Conservation (phyloP, 176 grass and related monocot genomes). For the Zea mays region DNA sequence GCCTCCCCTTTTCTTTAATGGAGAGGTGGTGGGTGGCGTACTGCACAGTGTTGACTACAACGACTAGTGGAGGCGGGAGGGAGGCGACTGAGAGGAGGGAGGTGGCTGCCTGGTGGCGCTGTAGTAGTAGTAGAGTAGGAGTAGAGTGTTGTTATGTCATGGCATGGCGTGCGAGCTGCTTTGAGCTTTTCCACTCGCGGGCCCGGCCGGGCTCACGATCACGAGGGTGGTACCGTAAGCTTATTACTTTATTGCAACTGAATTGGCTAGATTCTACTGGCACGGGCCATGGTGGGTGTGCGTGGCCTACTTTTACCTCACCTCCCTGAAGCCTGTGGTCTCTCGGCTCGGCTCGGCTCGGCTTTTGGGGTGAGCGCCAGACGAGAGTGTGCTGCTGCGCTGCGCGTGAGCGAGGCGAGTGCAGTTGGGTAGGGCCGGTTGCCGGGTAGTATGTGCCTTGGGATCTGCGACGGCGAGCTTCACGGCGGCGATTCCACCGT, state of each 20-base stretch:
- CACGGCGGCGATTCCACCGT: neutral
- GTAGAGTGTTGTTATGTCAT: neutral
- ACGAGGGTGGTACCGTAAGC: slow-evolving; percentile 60
- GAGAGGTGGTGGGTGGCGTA: slow-evolving; percentile 29
- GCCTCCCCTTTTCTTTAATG: slow-evolving; percentile 46
- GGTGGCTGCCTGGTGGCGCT: neutral
- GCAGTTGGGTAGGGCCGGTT: neutral
- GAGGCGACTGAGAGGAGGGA: neutral
- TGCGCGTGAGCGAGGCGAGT: too few relatives aligned
- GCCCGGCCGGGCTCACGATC: slow-evolving; percentile 58
- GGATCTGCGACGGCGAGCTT: slow-evolving; percentile 33
- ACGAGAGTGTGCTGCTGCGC: neutral
- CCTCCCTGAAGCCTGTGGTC: neutral
- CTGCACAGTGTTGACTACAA: slow-evolving; percentile 19
- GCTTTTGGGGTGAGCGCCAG: slow-evolving; percentile 38
- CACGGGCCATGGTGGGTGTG: slow-evolving; percentile 18
- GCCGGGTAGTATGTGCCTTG: slow-evolving; percentile 16
- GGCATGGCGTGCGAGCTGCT: slow-evolving; percentile 26
- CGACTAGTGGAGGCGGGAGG: neutral
- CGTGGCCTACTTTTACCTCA: neutral
- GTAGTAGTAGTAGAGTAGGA: neutral
- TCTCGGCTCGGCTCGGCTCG: slow-evolving; percentile 17
- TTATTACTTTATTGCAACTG: slow-evolving; percentile 52
- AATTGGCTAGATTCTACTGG: too few relatives aligned
- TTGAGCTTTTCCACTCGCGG: slow-evolving; percentile 38